Conservation (phyloP, 2,329 filamentous ascomycete species). For the Sarocladiaceae sp. region DNA sequence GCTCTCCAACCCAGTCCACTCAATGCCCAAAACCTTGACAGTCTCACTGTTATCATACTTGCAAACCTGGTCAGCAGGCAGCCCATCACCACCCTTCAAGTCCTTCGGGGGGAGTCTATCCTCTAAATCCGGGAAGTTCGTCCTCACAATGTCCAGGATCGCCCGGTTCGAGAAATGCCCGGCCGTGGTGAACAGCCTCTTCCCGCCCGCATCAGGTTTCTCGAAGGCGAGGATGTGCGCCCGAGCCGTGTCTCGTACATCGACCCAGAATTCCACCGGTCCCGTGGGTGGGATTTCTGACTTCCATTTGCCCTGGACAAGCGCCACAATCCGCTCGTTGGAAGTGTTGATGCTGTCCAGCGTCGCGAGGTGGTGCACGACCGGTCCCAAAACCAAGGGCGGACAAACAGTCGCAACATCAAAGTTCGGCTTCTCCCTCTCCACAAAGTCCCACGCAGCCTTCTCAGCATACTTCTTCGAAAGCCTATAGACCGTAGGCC, state of each 20-base stretch:
- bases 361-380: slow-evolving; percentile 32
- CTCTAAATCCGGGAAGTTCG: slow-evolving; percentile 45
- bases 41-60: slow-evolving; percentile 55
- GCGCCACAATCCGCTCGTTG: slow-evolving; percentile 43
- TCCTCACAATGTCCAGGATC: slow-evolving; percentile 38
- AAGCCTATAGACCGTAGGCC: slow-evolving; percentile 20
- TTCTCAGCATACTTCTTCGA: slow-evolving; percentile 32
- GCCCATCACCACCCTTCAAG: slow-evolving; percentile 37
- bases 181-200: slow-evolving; percentile 45
- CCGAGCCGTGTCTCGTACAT: slow-evolving; percentile 51
- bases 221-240: slow-evolving; percentile 52
- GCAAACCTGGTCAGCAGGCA: slow-evolving; percentile 39
- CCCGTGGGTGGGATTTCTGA: slow-evolving; percentile 36
- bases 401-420: slow-evolving; percentile 42
- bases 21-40: slow-evolving; percentile 55
- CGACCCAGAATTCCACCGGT: slow-evolving; percentile 43
- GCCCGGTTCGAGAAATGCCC: slow-evolving; percentile 43
- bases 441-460: slow-evolving; percentile 29
- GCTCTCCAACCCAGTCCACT: slow-evolving; percentile 60
- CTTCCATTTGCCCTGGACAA: slow-evolving; percentile 48
- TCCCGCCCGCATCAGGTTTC: slow-evolving; percentile 40
- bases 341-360: slow-evolving; percentile 36
- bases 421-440: slow-evolving; percentile 29
- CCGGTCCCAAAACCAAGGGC: slow-evolving; percentile 40
- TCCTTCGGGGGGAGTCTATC: slow-evolving; percentile 42